Evolutionary conservation across 2,329 filamentous ascomycete genomes (phyloP), one percentile per base, ranked within the genome.

Genomic region (Epichloe uncinata): DNA sequence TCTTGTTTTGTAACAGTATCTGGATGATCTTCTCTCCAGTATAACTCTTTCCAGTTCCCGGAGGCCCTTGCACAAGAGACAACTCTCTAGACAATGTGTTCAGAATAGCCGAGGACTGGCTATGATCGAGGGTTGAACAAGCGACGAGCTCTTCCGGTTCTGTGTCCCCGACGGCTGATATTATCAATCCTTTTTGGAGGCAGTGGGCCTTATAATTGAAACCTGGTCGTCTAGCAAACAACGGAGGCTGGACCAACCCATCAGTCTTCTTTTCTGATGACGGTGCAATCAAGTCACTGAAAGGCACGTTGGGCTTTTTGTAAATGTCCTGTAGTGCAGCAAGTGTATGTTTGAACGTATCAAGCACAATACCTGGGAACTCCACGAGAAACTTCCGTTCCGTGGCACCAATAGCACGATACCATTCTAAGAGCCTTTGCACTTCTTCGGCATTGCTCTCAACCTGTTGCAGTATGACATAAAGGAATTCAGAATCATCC

Each of bases 31-130:
- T 69, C 2, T 79, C 70, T 3, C 81, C 82, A 0, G 74, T 70
- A 54, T 74, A 85, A 4, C 71, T 76, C 58, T 87, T 87, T 0
- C 84, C 83, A 0, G 83, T 87, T 0, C 84, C 83, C 0, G 83
- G 83, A 0, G 83, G 83, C 0, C 84, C 84, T 64, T 87, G 82
- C 11, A 85, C 82, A 4, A 85, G 66, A 1, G 78, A 74, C 8
- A 84, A 61, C 35, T 71, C 70, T 1, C 72, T 69, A 0, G 69
- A 1, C 0, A 86, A 62, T 3, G 77, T 71, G 16, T 71, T 64
- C 0, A 82, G 54, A 0, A 85, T 60, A 2, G 79, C 78, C 4
- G 55, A 51, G 4, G 73, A 72, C 52, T 79, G 74, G 0, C 69
- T 72, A 1, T 57, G 50, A 54, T 85, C 81, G 0, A 86, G 69